A percentile compares a stretch with the other conserved stretches of the same genome.
These are phyloP conservation scores for Bonia amplexicaulis DNA, from an alignment of 176 grass and related monocot species.

Conservation along the genomic window DNA sequence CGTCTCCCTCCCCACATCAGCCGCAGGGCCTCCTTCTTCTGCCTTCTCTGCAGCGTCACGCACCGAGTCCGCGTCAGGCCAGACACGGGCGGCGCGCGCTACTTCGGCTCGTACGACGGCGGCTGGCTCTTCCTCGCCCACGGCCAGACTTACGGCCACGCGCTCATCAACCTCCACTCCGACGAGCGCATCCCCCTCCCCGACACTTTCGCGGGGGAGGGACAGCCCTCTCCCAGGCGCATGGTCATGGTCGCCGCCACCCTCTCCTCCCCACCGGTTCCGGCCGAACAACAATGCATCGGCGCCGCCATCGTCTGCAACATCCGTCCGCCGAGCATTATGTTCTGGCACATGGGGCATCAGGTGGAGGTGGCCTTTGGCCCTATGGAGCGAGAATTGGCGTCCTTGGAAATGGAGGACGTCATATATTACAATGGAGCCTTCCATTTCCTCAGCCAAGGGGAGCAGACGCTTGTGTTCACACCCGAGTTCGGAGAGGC, in stretches of 20 bases:
- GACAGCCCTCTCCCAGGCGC: neutral
- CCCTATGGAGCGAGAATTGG: no score
- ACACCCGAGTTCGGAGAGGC: neutral
- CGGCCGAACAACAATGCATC: neutral
- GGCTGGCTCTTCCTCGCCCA: neutral
- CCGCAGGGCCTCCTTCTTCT: neutral
- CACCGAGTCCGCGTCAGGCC: neutral
- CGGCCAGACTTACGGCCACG: neutral
- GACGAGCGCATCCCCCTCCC: neutral
- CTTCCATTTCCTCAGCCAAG: neutral
- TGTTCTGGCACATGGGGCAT: neutral
- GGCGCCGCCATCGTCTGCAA: neutral
- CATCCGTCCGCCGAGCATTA: no score
- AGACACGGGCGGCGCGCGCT: neutral
- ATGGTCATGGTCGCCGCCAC: neutral
- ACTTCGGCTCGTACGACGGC: neutral
- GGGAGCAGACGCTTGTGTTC: neutral
- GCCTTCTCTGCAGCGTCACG: neutral
- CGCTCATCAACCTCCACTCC: neutral
- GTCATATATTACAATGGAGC: neutral
- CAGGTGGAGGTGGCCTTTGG: neutral
- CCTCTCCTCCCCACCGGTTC: neutral
- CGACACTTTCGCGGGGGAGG: no score
- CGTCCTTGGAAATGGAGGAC: neutral
- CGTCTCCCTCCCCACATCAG: neutral